phyloP scores from a whole-genome alignment of 257 asterid genomes.

The Ocimum tenuiflorum region DNA sequence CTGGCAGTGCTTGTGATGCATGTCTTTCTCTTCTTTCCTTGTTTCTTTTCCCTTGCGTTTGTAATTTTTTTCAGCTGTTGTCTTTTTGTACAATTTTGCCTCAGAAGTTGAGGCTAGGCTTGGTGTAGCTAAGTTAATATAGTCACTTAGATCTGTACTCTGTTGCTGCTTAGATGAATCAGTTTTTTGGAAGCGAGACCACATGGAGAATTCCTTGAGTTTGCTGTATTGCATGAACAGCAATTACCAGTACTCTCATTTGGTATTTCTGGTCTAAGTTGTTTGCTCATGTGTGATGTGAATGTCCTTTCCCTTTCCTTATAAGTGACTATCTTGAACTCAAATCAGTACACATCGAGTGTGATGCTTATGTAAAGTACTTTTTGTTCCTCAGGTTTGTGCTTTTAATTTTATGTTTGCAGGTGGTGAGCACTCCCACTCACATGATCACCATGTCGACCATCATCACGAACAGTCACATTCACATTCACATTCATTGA shows the following conservation, averaged over 20 bases:
- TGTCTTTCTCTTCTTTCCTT: too few relatives aligned
- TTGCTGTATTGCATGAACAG: not conserved
- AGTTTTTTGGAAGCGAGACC: too few relatives aligned
- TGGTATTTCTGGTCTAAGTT: not conserved
- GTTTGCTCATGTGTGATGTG: not conserved
- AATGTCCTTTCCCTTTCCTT: slow-evolving; percentile 6
- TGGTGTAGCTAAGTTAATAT: too few relatives aligned
- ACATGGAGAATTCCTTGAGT: not conserved
- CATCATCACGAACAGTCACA: slow-evolving; percentile 47
- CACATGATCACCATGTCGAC: slow-evolving; percentile 58
- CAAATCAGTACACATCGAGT: not conserved
- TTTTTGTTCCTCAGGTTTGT: not conserved
- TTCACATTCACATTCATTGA: slow-evolving; percentile 78
- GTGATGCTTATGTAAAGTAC: slow-evolving; percentile 2
- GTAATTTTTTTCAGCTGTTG: too few relatives aligned
- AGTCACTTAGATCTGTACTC: not conserved
- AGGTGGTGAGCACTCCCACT: slow-evolving; percentile 86
- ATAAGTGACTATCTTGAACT: slow-evolving; percentile 1
- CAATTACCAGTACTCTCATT: not conserved
- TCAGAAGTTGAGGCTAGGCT: too few relatives aligned
- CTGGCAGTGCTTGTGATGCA: slow-evolving; percentile 1
- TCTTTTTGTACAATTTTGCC: too few relatives aligned
- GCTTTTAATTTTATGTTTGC: slow-evolving; percentile 25
- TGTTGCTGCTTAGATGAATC: not conserved
- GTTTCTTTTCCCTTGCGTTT: too few relatives aligned